Base-by-base conservation (phyloP, 805 yeast genomes). In the Candida manassasensis region DNA sequence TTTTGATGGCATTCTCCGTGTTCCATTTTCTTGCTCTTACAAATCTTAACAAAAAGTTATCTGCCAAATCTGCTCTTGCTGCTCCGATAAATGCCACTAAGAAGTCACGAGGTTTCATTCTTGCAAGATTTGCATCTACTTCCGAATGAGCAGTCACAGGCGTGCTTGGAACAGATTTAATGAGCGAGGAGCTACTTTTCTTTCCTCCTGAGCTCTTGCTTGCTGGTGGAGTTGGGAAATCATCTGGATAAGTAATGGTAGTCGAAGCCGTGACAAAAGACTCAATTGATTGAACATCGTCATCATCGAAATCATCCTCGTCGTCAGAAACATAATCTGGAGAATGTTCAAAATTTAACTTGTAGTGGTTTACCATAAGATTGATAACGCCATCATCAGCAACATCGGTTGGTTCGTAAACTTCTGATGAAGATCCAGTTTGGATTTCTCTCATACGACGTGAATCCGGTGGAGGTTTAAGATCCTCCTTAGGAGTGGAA, bases 1-100 rank as follows among this genome's bases (percentile, higher is more conserved):
- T 87, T 14, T 67, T 64, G 38, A 84, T 54, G 0, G 87, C 71
- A 50, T 79, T 75, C 46, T 77, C 81, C 15, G 79, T 69, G 44
- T 83, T 77, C 81, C 87, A 87, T 61, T 87, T 87, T 61, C 96
- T 79, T 25, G 96, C 96, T 47, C 95, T 72, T 17, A 85, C 60
- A 50, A 82, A 89, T 49, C 95, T 73, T 50, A 89, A 67, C 19
- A 86, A 34, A 45, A 81, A 59, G 48, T 84, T 81, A 58, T 93
- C 99, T 3, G 94, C 84, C 31, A 81, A 70, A 55, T 90, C 97
- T 27, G 78, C 73, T 60, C 90, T 79, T 3, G 32, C 7, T 15
- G 37, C 45, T 6, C 19, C 22, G 27, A 43, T 22, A 3, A 88
- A 9, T 82, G 79, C 54, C 19, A 56, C 56, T 42, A 75, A 74